Evolutionary conservation across 1,284 basidiomycete genomes (phyloP).

Genomic region (Wolfiporia cocos): DNA sequence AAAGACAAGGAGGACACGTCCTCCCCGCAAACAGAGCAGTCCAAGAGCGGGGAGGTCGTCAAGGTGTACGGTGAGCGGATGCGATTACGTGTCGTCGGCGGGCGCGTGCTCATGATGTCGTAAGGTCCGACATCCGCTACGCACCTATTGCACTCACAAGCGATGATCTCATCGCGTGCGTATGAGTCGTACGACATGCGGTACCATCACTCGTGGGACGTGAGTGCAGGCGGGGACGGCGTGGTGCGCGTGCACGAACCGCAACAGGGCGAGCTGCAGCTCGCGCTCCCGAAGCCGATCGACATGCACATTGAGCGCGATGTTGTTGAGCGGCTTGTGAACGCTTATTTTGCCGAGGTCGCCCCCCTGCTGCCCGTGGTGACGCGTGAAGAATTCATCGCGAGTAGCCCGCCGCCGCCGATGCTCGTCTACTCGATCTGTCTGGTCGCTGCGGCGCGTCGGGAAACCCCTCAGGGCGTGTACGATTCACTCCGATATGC

Average conservation of each 20-base stretch:
- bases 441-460: conserved; percentile 80
- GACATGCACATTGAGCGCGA: conserved; percentile 73
- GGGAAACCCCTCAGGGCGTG: conserved; percentile 77
- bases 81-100: conserved; percentile 10
- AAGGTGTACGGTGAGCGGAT: conserved; percentile 52
- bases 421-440: conserved; percentile 91
- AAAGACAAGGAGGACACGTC: conserved; percentile 35
- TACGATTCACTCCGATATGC: conserved; percentile 82
- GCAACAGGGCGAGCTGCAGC: conserved; percentile 43
- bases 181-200: conserved; percentile 87
- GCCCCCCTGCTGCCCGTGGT: conserved; percentile 86
- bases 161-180: conserved; percentile 73
- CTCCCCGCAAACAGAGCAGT: conserved; percentile 23
- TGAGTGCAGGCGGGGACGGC: conserved; percentile 79
- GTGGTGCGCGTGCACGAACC: conserved; percentile 82
- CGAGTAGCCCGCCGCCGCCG: conserved; percentile 65
- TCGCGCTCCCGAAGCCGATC: conserved; percentile 49
- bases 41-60: conserved; percentile 36
- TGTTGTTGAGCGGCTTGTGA: conserved; percentile 78
- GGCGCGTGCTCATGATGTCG: conserved; percentile 29
- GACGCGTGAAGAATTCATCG: conserved; percentile 82
- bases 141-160: conserved; percentile 86
- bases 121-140: conserved; percentile 81
- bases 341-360: conserved; percentile 86
- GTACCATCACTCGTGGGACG: conserved; percentile 80